Base-by-base conservation (phyloP, 2,329 filamentous ascomycete genomes). In the Beauveria australis region DNA sequence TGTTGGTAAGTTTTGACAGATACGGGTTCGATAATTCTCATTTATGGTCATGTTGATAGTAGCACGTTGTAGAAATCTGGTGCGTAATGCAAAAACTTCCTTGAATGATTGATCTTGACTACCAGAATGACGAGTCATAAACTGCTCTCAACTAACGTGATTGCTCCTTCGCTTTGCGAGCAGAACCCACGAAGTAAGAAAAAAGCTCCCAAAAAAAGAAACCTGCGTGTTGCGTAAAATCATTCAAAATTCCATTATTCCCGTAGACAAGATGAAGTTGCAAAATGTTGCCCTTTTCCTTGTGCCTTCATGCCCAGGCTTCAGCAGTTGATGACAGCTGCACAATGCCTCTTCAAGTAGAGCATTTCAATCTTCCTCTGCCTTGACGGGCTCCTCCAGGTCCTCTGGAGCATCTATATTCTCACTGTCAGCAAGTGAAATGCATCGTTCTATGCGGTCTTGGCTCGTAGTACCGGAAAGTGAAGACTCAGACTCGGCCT, bases 391-490 rank as follows among this genome's bases (percentile, higher is more conserved):
- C 14, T 47, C 41, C 4, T 41, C 5, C 24, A 55, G 5, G 10
- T 44, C 52, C 44, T 61, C 53, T 4, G 59, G 59, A 8, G 46
- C 28, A 18, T 61, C 59, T 61, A 24, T 3, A 18, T 3, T 22
- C 8, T 18, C 24, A 14, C 16, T 6, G 40, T 61, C 53, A 61
- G 59, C 30, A 37, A 24, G 5, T n/a, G 10, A 43, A 19, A 37
- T 33, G 46, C 7, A 22, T 3, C 19, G 12, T 44, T 2, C 18
- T 33, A 37, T 16, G 12, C 33, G 47, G 1, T 12, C 14, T 33
- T 6, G 10, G 16, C 24, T 22, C 3, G 8, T 62, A 66, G 41
- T 65, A 72, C 69, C 69, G 63, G 67, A 67, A 9, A 71, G 64
- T 5, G 64, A 59, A 22, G 68, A 69, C 1, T 67, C 66, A 2